phyloP scores from a whole-genome alignment of 257 asterid species.

The Nicotiana paniculata region DNA sequence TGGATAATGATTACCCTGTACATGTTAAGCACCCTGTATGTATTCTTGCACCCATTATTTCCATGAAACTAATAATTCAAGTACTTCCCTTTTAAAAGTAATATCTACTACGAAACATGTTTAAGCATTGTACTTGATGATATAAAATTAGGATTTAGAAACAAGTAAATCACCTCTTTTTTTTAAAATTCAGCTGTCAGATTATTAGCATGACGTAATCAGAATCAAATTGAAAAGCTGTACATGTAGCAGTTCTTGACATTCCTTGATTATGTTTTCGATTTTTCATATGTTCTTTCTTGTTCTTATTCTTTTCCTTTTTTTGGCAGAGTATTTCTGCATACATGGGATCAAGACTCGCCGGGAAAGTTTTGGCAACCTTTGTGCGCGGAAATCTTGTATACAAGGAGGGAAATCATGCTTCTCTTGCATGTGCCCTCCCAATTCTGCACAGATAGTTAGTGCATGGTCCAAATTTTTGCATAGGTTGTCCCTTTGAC shows the following conservation, averaged over 20 bases:
- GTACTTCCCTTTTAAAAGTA: background rate
- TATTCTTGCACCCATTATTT: background rate
- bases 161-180: background rate
- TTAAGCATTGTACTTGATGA: background rate
- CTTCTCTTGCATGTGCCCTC: conserved; percentile 69
- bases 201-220: background rate
- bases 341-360: conserved; percentile 73
- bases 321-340: conserved; percentile 73
- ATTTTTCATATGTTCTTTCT: background rate
- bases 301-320: background rate
- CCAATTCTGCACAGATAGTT: conserved; percentile 41
- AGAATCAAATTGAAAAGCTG: background rate
- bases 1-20: conserved; percentile 52
- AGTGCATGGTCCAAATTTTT: background rate
- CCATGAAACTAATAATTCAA: background rate
- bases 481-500: background rate
- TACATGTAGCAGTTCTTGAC: background rate
- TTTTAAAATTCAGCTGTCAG: background rate
- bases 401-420: conserved; percentile 58
- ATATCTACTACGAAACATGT: background rate
- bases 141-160: background rate
- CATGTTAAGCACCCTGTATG: conserved; percentile 68
- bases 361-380: conserved; percentile 72
- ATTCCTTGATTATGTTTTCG: background rate
- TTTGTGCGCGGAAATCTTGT: conserved; percentile 76